Base-by-base conservation (phyloP, 1,139 yeast species). In the Geotrichum australiense region DNA sequence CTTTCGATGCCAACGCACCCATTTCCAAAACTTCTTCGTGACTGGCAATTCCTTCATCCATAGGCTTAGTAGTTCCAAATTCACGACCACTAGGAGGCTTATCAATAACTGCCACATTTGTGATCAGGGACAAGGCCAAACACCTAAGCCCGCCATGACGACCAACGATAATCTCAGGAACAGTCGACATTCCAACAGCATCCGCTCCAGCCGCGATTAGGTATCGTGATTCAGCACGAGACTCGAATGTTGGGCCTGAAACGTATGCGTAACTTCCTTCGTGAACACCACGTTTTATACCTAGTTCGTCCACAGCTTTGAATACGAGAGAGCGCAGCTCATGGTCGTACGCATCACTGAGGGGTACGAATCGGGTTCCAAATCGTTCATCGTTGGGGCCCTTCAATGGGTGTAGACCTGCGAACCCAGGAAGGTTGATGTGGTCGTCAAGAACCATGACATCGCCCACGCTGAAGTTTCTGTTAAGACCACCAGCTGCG, bases 101-200 rank as follows among this genome's bases (percentile, higher is more conserved):
- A n/a, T 73, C 82, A 18, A 74, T 72, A 7, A 87, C 84, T 28
- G 85, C 89, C 2, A 75, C 78, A 58, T 91, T 91, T 22, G 97
- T 91, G 49, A 91, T 81, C 49, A 91, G 71, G 47, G 94, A 81
- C 42, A 91, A 62, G 0, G 96, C 97, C 48, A 91, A 67, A 3
- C 86, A 94, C 50, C 70, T 71, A 65, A 93, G 62, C 0, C 87
- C 94, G 45, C 80, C 73, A 61, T 91, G 97, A 57, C 96, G 79
- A 2, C 96, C 97, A 11, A 85, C 81, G 50, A 87, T 76, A 2
- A 86, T 94, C 62, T 91, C 98, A 0, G 98, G 96, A 26, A 89
- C 96, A 0, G 97, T 91, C 46, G 95, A 83, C 98, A 91, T 91
- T 3, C 98, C 98, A 4, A 89, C 97, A 0, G 94, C 85, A 62